Evolutionary conservation across 768 basidiomycete species (phyloP), one percentile per base, ranked within the genome.

Genomic region (Lepiota brunneoincarnata): DNA sequence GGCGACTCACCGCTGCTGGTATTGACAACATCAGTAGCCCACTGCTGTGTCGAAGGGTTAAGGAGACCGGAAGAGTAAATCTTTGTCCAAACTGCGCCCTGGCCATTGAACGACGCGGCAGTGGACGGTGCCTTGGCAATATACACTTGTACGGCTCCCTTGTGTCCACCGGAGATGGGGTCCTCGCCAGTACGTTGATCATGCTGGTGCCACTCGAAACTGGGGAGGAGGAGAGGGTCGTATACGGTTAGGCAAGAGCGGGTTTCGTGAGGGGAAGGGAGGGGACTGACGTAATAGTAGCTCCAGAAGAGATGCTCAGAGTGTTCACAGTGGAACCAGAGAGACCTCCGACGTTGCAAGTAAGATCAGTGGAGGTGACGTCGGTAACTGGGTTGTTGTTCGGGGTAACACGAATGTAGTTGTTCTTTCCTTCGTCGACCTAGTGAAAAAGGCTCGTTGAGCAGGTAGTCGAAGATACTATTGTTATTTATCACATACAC

Each of bases 161-260:
- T 78, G 69, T 80, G 79, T 5, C 79, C 78, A 21, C 63, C 69
- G 24, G 78, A 74, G 56, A 80, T 78, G 14, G 78, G 65, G 58
- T 79, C 78, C 59, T 81, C 79, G 34, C 79, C 78, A 1, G 78
- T 80, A 17, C 79, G 75, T 54, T 78, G 76, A 6, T 61, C 78
- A 51, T 80, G 78, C 59, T 80, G 79, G 59, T 81, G 79, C 79
- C 79, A 80, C 61, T 80, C 79, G 40, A 80, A 75, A n/a, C 72
- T 74, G 48, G n/a, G n/a, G n/a, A n/a, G n/a, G n/a, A n/a, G n/a
- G n/a, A n/a, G 2, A 51, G 53, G 56, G 17, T n/a, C 43, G n/a
- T 49, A 26, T 18, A 20, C 24, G n/a, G 18, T 15, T 14, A 2
- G 9, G 14, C 3, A 41, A 64, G 17, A 65, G 10, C 0, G 60